These are phyloP conservation scores for Aspergillus quadrilineatus DNA, from an alignment of 2,329 filamentous ascomycete genomes.

Conservation along the genomic window DNA sequence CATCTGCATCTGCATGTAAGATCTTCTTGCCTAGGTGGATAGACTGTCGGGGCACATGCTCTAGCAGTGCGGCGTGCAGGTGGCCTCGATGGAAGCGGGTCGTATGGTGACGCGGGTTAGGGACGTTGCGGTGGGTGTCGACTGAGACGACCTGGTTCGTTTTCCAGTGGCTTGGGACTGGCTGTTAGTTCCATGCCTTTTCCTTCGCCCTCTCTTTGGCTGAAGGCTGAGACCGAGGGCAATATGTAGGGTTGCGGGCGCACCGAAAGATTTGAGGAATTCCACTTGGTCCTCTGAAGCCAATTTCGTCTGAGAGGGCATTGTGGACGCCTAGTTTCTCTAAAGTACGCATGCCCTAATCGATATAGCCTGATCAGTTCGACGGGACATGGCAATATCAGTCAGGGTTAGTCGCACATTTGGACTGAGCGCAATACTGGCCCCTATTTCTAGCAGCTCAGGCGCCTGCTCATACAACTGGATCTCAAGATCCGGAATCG, in stretches of 20 bases:
- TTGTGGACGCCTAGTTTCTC: conserved; percentile 52
- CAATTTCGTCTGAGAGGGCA: conserved; percentile 44
- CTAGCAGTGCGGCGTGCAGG: conserved; percentile 50
- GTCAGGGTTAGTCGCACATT: conserved; percentile 38
- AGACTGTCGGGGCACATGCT: conserved; percentile 43
- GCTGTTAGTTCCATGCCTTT: not conserved
- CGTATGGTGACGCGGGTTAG: conserved; percentile 42
- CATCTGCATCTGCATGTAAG: conserved; percentile 34
- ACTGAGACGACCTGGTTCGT: conserved; percentile 48
- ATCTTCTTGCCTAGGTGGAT: conserved; percentile 50
- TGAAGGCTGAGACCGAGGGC: no score
- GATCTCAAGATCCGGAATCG: conserved; percentile 40
- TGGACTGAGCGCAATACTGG: conserved; percentile 36
- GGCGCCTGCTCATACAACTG: conserved; percentile 53
- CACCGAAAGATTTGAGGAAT: conserved; percentile 50
- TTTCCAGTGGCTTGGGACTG: conserved; percentile 38
- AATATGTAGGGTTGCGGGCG: not conserved
- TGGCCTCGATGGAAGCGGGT: conserved; percentile 51
- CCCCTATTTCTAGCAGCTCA: conserved; percentile 24
- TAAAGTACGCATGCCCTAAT: conserved; percentile 48
- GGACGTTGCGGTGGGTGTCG: conserved; percentile 30
- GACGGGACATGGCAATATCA: not conserved
- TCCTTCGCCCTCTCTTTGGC: no score
- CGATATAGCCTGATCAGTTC: not conserved
- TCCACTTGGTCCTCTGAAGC: conserved; percentile 43